phyloP scores from a whole-genome alignment of 106 monocot species.

The Hemerocallis citrina region DNA sequence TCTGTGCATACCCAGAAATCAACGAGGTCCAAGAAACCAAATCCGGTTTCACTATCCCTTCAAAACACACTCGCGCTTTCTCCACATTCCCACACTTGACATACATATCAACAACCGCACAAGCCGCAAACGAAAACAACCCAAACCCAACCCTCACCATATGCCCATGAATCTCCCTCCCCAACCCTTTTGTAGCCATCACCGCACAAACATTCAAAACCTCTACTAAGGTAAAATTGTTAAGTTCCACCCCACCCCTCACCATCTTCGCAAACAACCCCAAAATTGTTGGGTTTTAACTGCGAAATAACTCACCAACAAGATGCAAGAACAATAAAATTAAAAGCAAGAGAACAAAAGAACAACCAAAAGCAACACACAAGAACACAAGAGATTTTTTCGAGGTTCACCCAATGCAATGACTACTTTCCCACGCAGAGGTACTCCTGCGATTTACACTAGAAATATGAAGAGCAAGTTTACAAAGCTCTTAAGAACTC shows the following conservation, averaged over 20 bases:
- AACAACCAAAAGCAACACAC: too few species aligned
- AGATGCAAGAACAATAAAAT: too few species aligned
- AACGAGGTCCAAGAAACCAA: constrained; percentile 17
- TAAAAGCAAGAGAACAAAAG: too few species aligned
- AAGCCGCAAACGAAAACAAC: constrained; percentile 10
- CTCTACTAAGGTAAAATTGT: constrained; percentile 16
- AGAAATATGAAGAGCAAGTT: too few species aligned
- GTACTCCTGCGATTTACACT: too few species aligned
- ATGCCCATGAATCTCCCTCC: constrained; percentile 18
- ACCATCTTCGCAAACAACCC: constrained; percentile 11
- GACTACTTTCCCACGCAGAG: too few species aligned
- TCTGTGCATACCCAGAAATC: constrained; percentile 18
- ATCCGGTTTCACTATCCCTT: constrained; percentile 6
- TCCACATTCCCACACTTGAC: constrained; percentile 21
- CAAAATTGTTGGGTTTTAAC: too few species aligned
- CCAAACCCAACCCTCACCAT: constrained; percentile 14
- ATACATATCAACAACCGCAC: constrained; percentile 18
- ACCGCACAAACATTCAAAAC: constrained; percentile 13
- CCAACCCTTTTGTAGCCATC: constrained; percentile 5
- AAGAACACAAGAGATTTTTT: too few species aligned
- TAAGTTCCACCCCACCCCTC: neutral
- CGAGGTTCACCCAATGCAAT: too few species aligned
- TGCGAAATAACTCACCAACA: too few species aligned
- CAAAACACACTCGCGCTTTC: constrained; percentile 7
- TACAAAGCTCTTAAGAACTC: too few species aligned